Evolutionary conservation across 2,329 filamentous ascomycete genomes (phyloP), one percentile per base, ranked within the genome.

Genomic region (Colletotrichum lini): DNA sequence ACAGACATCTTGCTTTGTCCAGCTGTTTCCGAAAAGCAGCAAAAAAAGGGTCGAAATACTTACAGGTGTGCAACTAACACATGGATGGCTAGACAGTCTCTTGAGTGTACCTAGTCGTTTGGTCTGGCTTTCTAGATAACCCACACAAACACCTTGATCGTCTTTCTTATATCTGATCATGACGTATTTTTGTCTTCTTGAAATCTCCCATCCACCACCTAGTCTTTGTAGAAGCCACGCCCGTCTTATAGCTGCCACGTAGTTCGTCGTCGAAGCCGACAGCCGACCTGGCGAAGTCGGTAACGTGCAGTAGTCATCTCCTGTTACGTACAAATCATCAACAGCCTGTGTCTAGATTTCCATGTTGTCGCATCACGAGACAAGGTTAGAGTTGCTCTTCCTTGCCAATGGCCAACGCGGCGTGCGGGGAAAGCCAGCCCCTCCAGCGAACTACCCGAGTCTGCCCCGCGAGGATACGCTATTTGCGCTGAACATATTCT

Each of bases 371-470:
- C 38, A 58, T 21, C 30, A 26, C 18, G 8, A 49, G n/a, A 26
- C 38, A 12, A 21, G 1, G 6, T 40, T 5, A 10, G 49, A 35
- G 58, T 50, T 47, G 59, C 35, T 38, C 9, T 38, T 53, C 58
- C 38, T 49, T n/a, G 57, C 42, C 9, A n/a, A 18, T 53, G 42
- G 52, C 26, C 52, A 68, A 40, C 52, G 65, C 50, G 53, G 42
- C 53, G 59, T 69, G 65, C 69, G 69, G 69, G 65, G 69, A 72
- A 72, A 13, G 47, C 30, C 18, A 12, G 30, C 12, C 8, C 21
- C 16, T 30, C 21, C 7, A n/a, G 45, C 23, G 42, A 38, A 45
- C 45, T 47, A 38, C 26, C 68, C 52, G 63, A 35, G n/a, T n/a
- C 38, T 42, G 35, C n/a, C 35, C 54, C 54, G 12, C n/a, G 35